Conservation (phyloP, 257 asterid species). For the Jaltomata sinuosa region DNA sequence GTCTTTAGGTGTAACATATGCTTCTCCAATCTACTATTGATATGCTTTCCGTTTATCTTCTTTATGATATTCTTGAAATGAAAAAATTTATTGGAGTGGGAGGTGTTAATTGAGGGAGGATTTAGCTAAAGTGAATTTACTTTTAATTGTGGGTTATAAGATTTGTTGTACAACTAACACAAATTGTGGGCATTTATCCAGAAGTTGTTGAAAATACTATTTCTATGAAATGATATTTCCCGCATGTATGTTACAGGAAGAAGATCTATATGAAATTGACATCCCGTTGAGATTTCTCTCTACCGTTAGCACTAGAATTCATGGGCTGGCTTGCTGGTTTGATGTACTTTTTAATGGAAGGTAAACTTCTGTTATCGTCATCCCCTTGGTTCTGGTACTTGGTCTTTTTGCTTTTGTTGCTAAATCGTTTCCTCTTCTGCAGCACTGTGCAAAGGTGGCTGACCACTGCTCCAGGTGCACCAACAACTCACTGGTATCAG, state of each 20-base stretch:
- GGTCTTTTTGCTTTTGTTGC: background rate
- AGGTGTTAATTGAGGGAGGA: background rate
- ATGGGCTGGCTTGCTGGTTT: slow-evolving; percentile 99
- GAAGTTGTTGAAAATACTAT: background rate
- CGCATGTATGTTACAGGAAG: slow-evolving; percentile 53
- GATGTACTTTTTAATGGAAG: slow-evolving; percentile 93
- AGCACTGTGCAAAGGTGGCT: slow-evolving; percentile 96
- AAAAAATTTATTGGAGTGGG: background rate
- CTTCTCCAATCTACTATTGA: background rate
- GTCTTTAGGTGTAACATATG: background rate
- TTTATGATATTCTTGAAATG: background rate
- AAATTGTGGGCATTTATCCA: background rate
- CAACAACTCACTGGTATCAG: slow-evolving; percentile 99
- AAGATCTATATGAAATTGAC: slow-evolving; percentile 83
- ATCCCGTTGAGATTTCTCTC: slow-evolving; percentile 71
- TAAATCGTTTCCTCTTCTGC: background rate
- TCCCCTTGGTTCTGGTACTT: background rate
- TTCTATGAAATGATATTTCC: background rate
- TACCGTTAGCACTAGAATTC: slow-evolving; percentile 79
- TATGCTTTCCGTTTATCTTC: background rate
- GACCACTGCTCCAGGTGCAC: slow-evolving; percentile 95
- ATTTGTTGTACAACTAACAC: background rate
- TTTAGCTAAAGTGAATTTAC: background rate
- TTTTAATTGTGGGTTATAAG: background rate
- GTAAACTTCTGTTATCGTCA: slow-evolving; percentile 21